These are phyloP conservation scores for Oryza brachyantha DNA, from an alignment of 176 grass and related monocot genomes.

Conservation along the genomic window DNA sequence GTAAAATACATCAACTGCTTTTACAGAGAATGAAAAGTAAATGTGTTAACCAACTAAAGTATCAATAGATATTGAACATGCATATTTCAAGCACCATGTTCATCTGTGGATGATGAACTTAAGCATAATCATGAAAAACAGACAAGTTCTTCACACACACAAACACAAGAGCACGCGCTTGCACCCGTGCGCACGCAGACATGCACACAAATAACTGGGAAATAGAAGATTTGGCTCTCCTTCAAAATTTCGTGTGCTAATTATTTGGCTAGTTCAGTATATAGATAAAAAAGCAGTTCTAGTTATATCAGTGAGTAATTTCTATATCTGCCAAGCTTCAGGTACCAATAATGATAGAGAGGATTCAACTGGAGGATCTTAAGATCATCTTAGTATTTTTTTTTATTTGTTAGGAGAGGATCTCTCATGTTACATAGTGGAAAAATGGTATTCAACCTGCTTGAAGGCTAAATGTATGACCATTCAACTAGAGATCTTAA, in stretches of 20 bases:
- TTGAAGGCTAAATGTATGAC: not conserved
- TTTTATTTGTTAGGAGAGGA: not conserved
- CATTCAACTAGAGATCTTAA: not conserved
- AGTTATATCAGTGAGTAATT: not conserved
- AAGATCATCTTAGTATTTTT: not conserved
- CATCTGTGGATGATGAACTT: not conserved
- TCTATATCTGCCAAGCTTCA: not conserved
- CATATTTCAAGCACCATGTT: not conserved
- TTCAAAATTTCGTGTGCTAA: not conserved
- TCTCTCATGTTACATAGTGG: not conserved
- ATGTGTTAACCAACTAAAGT: conserved; percentile 19
- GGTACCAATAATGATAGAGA: not conserved
- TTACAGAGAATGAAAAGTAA: conserved; percentile 12
- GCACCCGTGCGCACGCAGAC: too few species aligned
- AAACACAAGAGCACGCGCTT: too few species aligned
- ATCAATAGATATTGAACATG: conserved; percentile 3
- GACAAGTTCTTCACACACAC: not conserved
- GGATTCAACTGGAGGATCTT: too few species aligned
- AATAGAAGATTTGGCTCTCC: not conserved
- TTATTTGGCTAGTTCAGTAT: not conserved
- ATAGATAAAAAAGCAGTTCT: conserved; percentile 1
- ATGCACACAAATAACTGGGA: not conserved
- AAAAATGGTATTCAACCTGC: not conserved
- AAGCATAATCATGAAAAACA: not conserved
- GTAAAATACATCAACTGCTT: conserved; percentile 1